Conservation (phyloP, 179 eudicot genomes). For the Sideroxylon spinosum region DNA sequence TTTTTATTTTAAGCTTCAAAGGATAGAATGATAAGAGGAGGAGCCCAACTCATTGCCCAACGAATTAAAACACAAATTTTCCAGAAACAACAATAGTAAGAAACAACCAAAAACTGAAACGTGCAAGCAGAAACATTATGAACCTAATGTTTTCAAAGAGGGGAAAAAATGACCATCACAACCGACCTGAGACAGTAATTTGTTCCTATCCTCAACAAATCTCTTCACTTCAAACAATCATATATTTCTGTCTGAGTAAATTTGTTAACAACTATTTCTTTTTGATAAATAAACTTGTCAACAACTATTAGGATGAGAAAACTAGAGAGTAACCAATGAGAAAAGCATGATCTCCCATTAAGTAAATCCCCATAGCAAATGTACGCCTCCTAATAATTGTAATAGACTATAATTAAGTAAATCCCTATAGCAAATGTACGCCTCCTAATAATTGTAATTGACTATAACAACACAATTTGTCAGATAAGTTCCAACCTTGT, state of each 20-base stretch:
- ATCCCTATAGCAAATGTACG: not conserved
- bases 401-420: not conserved
- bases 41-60: not conserved
- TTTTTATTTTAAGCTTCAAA: not conserved
- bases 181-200: not conserved
- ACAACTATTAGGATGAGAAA: too few relatives aligned
- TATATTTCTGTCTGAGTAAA: not conserved
- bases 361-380: not conserved
- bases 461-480: not conserved
- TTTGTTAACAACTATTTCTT: too few relatives aligned
- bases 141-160: not conserved
- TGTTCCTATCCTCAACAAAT: not conserved
- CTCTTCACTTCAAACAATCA: not conserved
- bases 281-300: too few relatives aligned
- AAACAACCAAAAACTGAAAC: not conserved
- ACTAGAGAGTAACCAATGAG: not conserved
- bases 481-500: not conserved
- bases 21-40: not conserved
- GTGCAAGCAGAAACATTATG: not conserved
- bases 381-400: not conserved
- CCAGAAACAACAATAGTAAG: not conserved
- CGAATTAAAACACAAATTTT: not conserved
- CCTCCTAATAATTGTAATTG: not conserved
- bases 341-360: not conserved
- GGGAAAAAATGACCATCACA: not conserved